phyloP scores from a whole-genome alignment of 129 eudicot species.

The Flaveria trinervia region DNA sequence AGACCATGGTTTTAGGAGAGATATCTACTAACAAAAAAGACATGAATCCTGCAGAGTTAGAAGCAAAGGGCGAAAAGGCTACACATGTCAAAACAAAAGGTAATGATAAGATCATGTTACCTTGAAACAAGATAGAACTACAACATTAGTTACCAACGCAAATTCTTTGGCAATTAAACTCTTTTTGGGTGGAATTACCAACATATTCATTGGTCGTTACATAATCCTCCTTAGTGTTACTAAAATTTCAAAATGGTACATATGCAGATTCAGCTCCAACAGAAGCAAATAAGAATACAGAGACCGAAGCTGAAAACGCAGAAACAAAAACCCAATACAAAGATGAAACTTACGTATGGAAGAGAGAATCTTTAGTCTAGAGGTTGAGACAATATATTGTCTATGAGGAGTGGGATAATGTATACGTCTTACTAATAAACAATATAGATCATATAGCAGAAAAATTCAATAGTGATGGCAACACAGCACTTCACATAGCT shows the following conservation, averaged over 20 bases:
- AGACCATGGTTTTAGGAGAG: no score
- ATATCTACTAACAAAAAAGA: no score
- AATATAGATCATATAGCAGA: neutral
- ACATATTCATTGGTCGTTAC: no score
- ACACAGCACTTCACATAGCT: conserved; percentile 9
- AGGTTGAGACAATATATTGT: neutral
- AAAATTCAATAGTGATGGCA: neutral
- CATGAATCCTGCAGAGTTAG: neutral
- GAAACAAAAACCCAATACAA: no score
- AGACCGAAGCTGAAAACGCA: neutral
- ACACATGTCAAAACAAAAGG: neutral
- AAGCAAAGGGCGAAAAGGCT: neutral
- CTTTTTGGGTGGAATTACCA: no score
- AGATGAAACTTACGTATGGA: no score
- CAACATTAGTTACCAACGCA: no score
- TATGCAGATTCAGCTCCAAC: conserved; percentile 7
- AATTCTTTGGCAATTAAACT: no score
- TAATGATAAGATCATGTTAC: neutral
- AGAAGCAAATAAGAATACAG: neutral
- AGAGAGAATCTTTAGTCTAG: neutral
- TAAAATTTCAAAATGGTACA: neutral
- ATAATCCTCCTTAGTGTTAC: neutral
- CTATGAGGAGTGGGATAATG: neutral
- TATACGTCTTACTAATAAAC: neutral
- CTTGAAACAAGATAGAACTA: no score